A percentile compares a stretch with the other conserved stretches of the same genome.
These are phyloP conservation scores for Hypocrella siamensis DNA, from an alignment of 2,329 filamentous ascomycete genomes.

Conservation along the genomic window DNA sequence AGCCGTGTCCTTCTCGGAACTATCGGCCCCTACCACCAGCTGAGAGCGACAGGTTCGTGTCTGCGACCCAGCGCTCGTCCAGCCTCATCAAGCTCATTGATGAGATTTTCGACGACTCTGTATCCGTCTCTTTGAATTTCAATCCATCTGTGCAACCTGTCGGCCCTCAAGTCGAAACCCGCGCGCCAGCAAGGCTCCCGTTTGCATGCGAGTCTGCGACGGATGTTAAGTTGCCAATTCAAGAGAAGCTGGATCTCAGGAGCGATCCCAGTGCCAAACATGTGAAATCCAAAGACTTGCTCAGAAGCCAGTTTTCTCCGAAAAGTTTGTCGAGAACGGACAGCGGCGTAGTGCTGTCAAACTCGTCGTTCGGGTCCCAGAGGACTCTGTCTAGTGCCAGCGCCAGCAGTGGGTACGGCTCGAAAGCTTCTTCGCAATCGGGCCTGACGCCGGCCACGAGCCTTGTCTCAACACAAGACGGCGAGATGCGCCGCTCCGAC, in stretches of 20 bases:
- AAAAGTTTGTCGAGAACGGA: conserved; percentile 18
- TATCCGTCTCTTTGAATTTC: not conserved
- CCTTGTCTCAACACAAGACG: too few species aligned
- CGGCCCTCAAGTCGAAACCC: not conserved
- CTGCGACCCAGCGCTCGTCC: not conserved
- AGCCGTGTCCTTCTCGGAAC: not conserved
- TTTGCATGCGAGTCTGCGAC: not conserved
- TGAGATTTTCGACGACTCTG: not conserved
- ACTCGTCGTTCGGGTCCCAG: not conserved
- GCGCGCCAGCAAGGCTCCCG: not conserved
- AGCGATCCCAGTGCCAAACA: conserved; percentile 29
- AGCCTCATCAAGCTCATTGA: conserved; percentile 1
- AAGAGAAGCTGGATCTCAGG: conserved; percentile 22
- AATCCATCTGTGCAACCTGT: not conserved
- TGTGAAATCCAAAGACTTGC: conserved; percentile 2
- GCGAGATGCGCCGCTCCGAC: too few species aligned
- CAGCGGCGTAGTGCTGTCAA: conserved; percentile 20
- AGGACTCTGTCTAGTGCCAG: not conserved
- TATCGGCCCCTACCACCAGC: not conserved
- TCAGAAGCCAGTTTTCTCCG: conserved; percentile 3
- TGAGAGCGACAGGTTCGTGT: not conserved
- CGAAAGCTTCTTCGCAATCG: too few species aligned
- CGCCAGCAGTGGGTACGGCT: not conserved
- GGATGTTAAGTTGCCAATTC: conserved; percentile 11
- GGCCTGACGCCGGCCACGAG: too few species aligned